Conservation (phyloP, 2,329 filamentous ascomycete genomes). For the Colletotrichum liriopes region DNA sequence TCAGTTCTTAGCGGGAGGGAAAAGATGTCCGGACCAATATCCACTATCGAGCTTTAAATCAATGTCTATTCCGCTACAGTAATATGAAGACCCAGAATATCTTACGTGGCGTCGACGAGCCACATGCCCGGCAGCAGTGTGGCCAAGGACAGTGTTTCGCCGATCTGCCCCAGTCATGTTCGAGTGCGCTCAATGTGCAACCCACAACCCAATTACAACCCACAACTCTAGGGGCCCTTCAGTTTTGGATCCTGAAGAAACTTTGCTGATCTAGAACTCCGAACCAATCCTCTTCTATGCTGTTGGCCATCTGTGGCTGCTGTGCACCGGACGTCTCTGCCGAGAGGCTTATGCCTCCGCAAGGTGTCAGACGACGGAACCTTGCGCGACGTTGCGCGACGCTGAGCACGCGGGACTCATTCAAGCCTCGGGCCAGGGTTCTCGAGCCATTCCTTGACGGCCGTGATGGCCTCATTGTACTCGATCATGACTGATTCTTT, state of each 20-base stretch:
- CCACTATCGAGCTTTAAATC: background rate
- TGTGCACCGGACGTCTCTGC: background rate
- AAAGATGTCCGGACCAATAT: background rate
- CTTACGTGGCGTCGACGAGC: background rate
- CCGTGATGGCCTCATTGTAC: slow-evolving; percentile 60
- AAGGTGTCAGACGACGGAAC: slow-evolving; percentile 7
- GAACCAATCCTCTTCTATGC: background rate
- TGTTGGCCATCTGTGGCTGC: background rate
- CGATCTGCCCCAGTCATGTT: too few relatives aligned
- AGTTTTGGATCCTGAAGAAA: background rate
- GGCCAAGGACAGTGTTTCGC: background rate
- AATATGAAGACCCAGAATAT: background rate
- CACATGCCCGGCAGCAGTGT: background rate
- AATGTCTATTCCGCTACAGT: background rate
- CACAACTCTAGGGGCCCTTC: background rate
- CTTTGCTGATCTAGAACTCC: background rate
- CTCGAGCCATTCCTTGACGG: slow-evolving; percentile 57
- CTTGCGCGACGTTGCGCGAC: background rate
- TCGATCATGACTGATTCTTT: slow-evolving; percentile 63
- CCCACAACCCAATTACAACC: background rate
- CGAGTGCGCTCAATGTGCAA: background rate
- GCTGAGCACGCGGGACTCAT: background rate
- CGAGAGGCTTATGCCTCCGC: background rate
- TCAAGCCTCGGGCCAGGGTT: background rate
- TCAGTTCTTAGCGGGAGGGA: background rate